These are phyloP conservation scores for Begonia fuchsioides DNA, from an alignment of 306 rosid genomes.

Conservation along the genomic window DNA sequence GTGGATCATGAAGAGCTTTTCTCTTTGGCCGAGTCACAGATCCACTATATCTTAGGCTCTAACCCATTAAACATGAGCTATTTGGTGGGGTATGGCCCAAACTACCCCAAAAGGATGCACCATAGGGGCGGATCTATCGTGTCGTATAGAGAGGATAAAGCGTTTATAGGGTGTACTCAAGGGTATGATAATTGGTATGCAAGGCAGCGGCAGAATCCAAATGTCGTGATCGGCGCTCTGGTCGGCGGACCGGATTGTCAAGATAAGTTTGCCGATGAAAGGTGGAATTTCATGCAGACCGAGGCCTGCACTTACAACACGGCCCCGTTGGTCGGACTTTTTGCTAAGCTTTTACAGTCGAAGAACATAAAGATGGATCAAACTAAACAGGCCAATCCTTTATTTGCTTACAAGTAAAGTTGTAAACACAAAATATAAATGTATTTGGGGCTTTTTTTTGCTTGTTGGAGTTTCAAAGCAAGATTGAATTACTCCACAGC, in stretches of 20 bases:
- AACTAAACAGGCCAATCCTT: not conserved
- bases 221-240: slow-evolving; percentile 45
- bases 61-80: slow-evolving; percentile 63
- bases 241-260: slow-evolving; percentile 65
- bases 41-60: slow-evolving; percentile 64
- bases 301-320: slow-evolving; percentile 86
- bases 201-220: slow-evolving; percentile 38
- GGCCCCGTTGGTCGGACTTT: slow-evolving; percentile 55
- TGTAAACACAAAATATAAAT: not conserved
- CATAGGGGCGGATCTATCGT: slow-evolving; percentile 79
- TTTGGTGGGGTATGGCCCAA: slow-evolving; percentile 45
- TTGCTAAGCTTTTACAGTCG: slow-evolving; percentile 34
- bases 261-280: slow-evolving; percentile 45
- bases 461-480: too few species aligned
- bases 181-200: slow-evolving; percentile 62
- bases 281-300: slow-evolving; percentile 45
- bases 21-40: slow-evolving; percentile 53
- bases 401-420: not conserved
- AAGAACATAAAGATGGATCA: not conserved
- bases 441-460: not conserved
- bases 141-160: slow-evolving; percentile 27
- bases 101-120: slow-evolving; percentile 44
- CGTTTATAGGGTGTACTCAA: slow-evolving; percentile 68
- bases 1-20: slow-evolving; percentile 28
- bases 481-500: too few species aligned